Base-by-base conservation (phyloP, 1,284 basidiomycete species). In the Retiboletus flavoniger region DNA sequence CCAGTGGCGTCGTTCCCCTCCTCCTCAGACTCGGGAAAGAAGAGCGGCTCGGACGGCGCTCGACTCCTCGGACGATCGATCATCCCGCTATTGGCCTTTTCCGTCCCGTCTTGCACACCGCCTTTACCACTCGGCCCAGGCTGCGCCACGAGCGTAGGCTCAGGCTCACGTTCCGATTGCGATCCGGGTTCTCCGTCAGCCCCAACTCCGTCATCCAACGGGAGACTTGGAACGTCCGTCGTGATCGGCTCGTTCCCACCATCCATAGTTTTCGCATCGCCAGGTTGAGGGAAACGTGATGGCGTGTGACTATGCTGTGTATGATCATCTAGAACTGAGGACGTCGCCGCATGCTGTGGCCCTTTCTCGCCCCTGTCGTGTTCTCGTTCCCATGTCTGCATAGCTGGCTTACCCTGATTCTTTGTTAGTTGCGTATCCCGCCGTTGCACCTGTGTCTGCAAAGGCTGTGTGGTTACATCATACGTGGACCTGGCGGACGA, bases 401-500 rank as follows among this genome's bases (percentile, higher is more conserved):
- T 24, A n/a, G 16, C n/a, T 2, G 19, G n/a, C 19, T 38, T 21
- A 13, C 16, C 10, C 31, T 47, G 51, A 7, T 6, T 28, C 29
- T 29, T 57, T 44, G 16, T 1, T 34, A 32, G 55, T 28, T 55
- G 59, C 19, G 32, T 16, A n/a, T 26, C 11, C 6, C 36, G 55
- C 47, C 45, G 59, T 52, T 24, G 16, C 9, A 21, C 16, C 21
- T 52, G 61, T 6, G 56, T 32, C 41, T 51, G 63, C 3, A 47
- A 49, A 31, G 58, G 51, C 32, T 59, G 63, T 46, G 53, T 2
- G 0, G 74, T 76, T 10, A 89, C 74, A 21, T 81, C 75, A 56
- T 82, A 94, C 0, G 86, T 88, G 0, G 87, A 85, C n/a, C 89
- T 74, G 2, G 83, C 78, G 0, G 87, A 79, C 3, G 84, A 79